Conservation (phyloP, 345 rosid genomes). For the Toxicodendron radicans region DNA sequence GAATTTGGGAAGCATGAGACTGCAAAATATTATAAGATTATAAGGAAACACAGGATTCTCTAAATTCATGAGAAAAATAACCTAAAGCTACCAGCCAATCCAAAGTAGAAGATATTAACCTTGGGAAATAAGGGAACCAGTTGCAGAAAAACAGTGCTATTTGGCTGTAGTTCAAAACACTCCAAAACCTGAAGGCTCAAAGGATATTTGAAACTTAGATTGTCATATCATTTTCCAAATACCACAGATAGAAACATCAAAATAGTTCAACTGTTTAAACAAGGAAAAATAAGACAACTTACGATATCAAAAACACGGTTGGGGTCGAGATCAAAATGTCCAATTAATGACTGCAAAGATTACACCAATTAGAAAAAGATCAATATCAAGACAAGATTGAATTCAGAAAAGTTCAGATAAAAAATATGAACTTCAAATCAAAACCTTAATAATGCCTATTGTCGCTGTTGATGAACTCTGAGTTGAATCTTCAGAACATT, state of each 20-base stretch:
- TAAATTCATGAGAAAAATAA: conserved; percentile 8
- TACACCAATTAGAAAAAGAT: conserved; percentile 26
- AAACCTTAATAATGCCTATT: conserved; percentile 93
- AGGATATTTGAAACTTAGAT: conserved; percentile 19
- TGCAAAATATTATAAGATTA: conserved; percentile 41
- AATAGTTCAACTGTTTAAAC: conserved; percentile 8
- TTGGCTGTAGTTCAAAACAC: conserved; percentile 90
- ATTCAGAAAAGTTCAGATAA: conserved; percentile 5
- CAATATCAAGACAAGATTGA: conserved; percentile 3
- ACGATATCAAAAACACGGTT: conserved; percentile 99
- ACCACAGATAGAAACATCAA: conserved; percentile 16
- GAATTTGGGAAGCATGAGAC: conserved; percentile 99
- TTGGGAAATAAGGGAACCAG: conserved; percentile 94
- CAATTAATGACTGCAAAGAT: conserved; percentile 87
- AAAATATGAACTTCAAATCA: conserved; percentile 16
- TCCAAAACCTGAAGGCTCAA: conserved; percentile 73
- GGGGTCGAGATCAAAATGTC: conserved; percentile 98
- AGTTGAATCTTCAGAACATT: conserved; percentile 65
- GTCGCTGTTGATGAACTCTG: conserved; percentile 68
- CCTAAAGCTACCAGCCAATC: conserved; percentile 7
- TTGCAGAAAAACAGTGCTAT: conserved; percentile 64
- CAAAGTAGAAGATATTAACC: conserved; percentile 43
- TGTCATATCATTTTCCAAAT: conserved; percentile 21
- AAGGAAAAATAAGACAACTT: conserved; percentile 37
- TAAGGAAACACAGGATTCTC: conserved; percentile 17